phyloP scores from a whole-genome alignment of 2,329 filamentous ascomycete species.

The Cladosporium cucumerinum region DNA sequence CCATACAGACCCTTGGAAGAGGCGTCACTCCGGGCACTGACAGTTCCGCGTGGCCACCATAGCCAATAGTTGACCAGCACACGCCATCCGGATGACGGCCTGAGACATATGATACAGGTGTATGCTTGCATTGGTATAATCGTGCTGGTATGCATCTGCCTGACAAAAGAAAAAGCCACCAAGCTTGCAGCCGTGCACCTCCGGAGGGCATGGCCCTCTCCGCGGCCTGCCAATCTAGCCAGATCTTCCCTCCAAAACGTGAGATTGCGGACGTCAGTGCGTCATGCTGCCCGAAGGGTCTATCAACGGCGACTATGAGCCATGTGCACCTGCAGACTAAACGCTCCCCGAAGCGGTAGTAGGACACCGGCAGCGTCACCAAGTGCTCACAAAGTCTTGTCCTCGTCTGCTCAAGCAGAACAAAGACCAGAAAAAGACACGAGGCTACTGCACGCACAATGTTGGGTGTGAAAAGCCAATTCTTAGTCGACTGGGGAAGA shows the following conservation, averaged over 20 bases:
- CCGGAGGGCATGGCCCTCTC: neutral
- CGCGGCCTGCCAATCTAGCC: neutral
- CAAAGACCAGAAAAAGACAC: neutral
- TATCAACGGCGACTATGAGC: neutral
- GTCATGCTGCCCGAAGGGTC: conserved; percentile 4
- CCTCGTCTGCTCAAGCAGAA: neutral
- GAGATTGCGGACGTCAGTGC: neutral
- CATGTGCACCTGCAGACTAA: conserved; percentile 13
- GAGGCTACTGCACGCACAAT: neutral
- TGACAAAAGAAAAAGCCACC: neutral
- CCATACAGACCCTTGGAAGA: neutral
- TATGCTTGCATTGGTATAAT: neutral
- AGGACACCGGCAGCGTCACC: neutral
- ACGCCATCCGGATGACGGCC: neutral
- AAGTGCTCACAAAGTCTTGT: neutral
- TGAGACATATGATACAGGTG: neutral
- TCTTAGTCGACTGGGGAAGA: neutral
- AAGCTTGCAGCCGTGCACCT: neutral
- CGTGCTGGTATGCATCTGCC: neutral
- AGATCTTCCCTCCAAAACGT: neutral
- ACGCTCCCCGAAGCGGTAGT: neutral
- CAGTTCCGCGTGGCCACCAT: neutral
- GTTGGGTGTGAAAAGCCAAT: conserved; percentile 1
- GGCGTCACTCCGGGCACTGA: neutral
- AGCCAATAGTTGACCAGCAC: neutral